A percentile compares a stretch with the other conserved stretches of the same genome.
These are phyloP conservation scores for Oryza meridionalis DNA, from an alignment of 176 grass and related monocot species.

Conservation along the genomic window DNA sequence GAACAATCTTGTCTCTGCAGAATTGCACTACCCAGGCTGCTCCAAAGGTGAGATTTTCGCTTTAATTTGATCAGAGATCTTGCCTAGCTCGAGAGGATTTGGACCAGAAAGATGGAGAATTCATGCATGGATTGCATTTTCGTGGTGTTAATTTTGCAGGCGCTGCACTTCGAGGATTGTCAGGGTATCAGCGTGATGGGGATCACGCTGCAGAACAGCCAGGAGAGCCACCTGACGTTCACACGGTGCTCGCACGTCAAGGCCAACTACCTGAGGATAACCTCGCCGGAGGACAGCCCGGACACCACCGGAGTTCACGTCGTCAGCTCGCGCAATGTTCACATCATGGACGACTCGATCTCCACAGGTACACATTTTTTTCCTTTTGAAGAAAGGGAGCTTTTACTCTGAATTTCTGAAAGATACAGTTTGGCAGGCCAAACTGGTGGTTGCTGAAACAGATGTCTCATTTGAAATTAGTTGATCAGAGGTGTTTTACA, in stretches of 20 bases:
- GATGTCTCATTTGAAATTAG: not conserved
- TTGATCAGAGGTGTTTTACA: too few relatives aligned
- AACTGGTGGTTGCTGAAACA: not conserved
- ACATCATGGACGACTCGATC: constrained; percentile 56
- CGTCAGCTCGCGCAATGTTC: constrained; percentile 52
- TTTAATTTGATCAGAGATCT: not conserved
- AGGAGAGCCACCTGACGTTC: constrained; percentile 68
- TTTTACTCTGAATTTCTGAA: too few relatives aligned
- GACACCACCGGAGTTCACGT: constrained; percentile 76
- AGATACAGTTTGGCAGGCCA: too few relatives aligned
- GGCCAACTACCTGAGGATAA: constrained; percentile 59
- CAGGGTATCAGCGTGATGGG: constrained; percentile 46
- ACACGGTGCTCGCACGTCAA: constrained; percentile 53
- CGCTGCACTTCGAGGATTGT: constrained; percentile 70
- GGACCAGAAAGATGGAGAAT: too few relatives aligned
- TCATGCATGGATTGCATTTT: not conserved
- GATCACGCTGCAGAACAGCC: constrained; percentile 65
- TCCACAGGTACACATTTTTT: constrained; percentile 44
- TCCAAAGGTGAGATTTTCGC: constrained; percentile 43
- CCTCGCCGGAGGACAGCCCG: constrained; percentile 67
- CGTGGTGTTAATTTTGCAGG: constrained; percentile 24
- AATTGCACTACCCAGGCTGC: constrained; percentile 23
- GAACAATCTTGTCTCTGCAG: constrained; percentile 37
- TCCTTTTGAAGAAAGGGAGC: too few relatives aligned
- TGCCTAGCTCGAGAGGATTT: not conserved